Evolutionary conservation across 1,139 yeast species (phyloP).

Genomic region (Yamadazyma membranifaciens): DNA sequence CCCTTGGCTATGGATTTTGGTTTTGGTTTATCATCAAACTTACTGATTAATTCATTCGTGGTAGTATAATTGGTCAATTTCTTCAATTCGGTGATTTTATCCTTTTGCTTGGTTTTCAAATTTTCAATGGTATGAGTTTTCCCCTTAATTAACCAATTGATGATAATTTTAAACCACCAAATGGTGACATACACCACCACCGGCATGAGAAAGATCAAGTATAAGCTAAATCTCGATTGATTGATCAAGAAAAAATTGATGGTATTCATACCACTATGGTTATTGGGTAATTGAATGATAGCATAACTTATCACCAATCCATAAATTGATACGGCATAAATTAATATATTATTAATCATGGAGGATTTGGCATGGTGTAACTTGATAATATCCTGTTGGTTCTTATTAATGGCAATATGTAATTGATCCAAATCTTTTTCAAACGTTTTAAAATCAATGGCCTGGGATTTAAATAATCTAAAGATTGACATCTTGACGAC

Average conservation of each 20-base stretch:
- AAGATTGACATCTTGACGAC: constrained; percentile 26
- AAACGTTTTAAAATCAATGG: constrained; percentile 49
- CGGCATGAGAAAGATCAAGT: constrained; percentile 29
- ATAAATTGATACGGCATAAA: constrained; percentile 34
- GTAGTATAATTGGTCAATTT: constrained; percentile 74
- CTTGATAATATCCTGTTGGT: constrained; percentile 20
- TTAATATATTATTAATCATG: constrained; percentile 14
- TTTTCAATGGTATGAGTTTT: constrained; percentile 18
- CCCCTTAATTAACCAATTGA: constrained; percentile 23
- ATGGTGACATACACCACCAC: constrained; percentile 21
- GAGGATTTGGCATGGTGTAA: constrained; percentile 14
- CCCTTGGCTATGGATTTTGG: no score
- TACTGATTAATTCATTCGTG: constrained; percentile 67
- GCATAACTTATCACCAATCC: constrained; percentile 25
- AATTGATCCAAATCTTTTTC: constrained; percentile 50
- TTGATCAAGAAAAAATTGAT: constrained; percentile 25
- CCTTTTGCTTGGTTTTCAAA: constrained; percentile 52
- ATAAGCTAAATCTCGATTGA: constrained; percentile 21
- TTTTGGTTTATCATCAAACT: constrained; percentile 42
- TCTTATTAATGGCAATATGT: constrained; percentile 30
- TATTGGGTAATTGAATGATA: constrained; percentile 23
- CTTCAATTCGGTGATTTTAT: constrained; percentile 73
- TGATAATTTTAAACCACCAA: constrained; percentile 21
- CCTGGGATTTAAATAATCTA: constrained; percentile 31
- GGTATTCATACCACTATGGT: constrained; percentile 17